These are phyloP conservation scores for Teratosphaeria epicoccoides DNA, from an alignment of 2,329 filamentous ascomycete genomes.

Conservation along the genomic window DNA sequence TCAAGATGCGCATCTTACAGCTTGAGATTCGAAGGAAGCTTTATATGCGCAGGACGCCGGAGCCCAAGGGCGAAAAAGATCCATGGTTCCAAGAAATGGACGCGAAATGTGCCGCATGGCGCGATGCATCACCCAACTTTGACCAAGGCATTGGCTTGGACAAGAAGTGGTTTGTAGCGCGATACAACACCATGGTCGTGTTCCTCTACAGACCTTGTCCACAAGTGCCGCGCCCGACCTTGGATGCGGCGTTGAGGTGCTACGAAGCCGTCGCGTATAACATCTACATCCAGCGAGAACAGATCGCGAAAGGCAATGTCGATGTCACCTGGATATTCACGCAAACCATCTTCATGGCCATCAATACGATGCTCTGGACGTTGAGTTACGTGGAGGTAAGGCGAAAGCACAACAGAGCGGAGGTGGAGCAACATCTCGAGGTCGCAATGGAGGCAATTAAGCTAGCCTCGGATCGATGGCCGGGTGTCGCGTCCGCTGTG, in stretches of 20 bases:
- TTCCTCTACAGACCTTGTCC: slow-evolving; percentile 84
- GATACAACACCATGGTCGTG: slow-evolving; percentile 80
- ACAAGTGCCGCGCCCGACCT: slow-evolving; percentile 75
- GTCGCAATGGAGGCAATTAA: slow-evolving; percentile 68
- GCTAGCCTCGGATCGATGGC: slow-evolving; percentile 79
- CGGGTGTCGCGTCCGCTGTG: slow-evolving; percentile 72
- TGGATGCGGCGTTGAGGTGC: slow-evolving; percentile 67
- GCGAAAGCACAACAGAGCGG: slow-evolving; percentile 57
- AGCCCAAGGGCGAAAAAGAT: slow-evolving; percentile 68
- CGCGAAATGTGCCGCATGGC: slow-evolving; percentile 67
- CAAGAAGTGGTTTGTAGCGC: slow-evolving; percentile 51
- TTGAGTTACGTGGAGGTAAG: slow-evolving; percentile 80
- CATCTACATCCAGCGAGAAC: slow-evolving; percentile 67
- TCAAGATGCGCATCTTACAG: slow-evolving; percentile 80
- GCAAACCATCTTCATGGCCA: slow-evolving; percentile 76
- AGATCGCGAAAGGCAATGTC: slow-evolving; percentile 63
- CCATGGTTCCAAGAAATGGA: slow-evolving; percentile 81
- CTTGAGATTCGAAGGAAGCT: slow-evolving; percentile 77
- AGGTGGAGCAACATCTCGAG: slow-evolving; percentile 65
- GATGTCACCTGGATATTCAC: slow-evolving; percentile 94
- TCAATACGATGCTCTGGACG: slow-evolving; percentile 87
- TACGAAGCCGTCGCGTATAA: slow-evolving; percentile 75
- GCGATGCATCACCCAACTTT: slow-evolving; percentile 62
- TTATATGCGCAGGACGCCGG: slow-evolving; percentile 71
- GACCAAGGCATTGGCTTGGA: slow-evolving; percentile 61